Evolutionary conservation across 116 monocot species (phyloP).

Genomic region (Papilionanthe hybrid): DNA sequence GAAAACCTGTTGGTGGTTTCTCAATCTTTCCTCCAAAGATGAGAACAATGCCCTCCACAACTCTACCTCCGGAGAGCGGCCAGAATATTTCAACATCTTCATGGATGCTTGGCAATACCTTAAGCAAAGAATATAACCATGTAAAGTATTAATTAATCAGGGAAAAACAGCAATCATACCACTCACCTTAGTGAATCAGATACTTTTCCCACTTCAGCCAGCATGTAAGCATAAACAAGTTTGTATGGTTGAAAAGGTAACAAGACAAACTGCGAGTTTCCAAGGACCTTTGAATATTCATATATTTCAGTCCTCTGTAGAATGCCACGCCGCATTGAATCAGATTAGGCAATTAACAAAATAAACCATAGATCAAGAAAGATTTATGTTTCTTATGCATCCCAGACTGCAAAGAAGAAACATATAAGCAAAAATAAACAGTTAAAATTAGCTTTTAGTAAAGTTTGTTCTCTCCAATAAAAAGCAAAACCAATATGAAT

Average conservation of each 20-base stretch:
- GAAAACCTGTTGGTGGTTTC: constrained; percentile 79
- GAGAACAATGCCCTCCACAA: constrained; percentile 56
- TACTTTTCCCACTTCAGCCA: constrained; percentile 89
- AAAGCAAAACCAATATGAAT: neutral
- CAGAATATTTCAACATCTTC: constrained; percentile 65
- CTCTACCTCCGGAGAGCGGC: constrained; percentile 77
- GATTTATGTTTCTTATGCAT: constrained; percentile 1
- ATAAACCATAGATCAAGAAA: constrained; percentile 3
- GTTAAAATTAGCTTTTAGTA: neutral
- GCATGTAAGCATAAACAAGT: constrained; percentile 92
- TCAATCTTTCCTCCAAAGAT: constrained; percentile 81
- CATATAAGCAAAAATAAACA: neutral
- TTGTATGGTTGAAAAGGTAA: constrained; percentile 92
- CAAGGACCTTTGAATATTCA: constrained; percentile 92
- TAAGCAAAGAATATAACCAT: constrained; percentile 5
- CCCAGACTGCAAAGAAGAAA: constrained; percentile 3
- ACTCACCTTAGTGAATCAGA: constrained; percentile 77
- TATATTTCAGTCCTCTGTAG: constrained; percentile 94
- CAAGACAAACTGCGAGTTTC: constrained; percentile 87
- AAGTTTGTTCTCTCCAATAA: neutral
- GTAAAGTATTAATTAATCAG: neutral
- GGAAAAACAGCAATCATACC: constrained; percentile 1
- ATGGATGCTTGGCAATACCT: constrained; percentile 92
- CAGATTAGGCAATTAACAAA: constrained; percentile 2
- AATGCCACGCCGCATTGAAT: neutral